phyloP scores from a whole-genome alignment of 805 yeast genomes.

The Middelhovenomyces tepae region DNA sequence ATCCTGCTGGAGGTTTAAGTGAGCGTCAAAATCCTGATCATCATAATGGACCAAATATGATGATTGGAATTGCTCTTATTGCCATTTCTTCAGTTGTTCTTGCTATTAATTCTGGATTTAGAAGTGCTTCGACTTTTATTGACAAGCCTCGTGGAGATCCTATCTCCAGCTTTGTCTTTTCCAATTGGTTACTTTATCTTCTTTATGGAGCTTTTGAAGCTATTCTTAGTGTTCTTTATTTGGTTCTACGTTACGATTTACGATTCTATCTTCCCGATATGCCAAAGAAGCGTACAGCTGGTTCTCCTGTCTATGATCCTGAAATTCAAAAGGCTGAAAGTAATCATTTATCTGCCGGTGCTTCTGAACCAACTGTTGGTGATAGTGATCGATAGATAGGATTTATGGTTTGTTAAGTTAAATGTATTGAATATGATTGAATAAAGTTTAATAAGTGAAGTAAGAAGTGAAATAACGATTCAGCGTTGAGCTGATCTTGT shows the following conservation, averaged over 20 bases:
- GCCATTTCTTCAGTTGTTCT: constrained; percentile 16
- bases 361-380: too few species aligned
- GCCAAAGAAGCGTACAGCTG: too few species aligned
- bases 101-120: constrained; percentile 23
- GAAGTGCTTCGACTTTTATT: constrained; percentile 26
- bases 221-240: constrained; percentile 45
- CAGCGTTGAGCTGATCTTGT: too few species aligned
- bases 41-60: constrained; percentile 26
- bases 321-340: too few species aligned
- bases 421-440: too few species aligned
- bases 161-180: constrained; percentile 26
- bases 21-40: constrained; percentile 38
- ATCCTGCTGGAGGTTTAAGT: constrained; percentile 31
- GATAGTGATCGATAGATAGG: too few species aligned
- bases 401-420: too few species aligned
- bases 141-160: constrained; percentile 12
- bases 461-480: too few species aligned
- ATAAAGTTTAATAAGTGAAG: too few species aligned
- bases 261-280: constrained; percentile 73
- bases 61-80: constrained; percentile 34
- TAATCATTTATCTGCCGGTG: too few species aligned
- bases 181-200: constrained; percentile 54
- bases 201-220: constrained; percentile 63
- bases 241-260: constrained; percentile 60
- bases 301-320: too few species aligned